Percentiles rank a stretch among this genome's conserved stretches.
Conservation (phyloP, 768 basidiomycete species). For the Leccinum rimulosum region DNA sequence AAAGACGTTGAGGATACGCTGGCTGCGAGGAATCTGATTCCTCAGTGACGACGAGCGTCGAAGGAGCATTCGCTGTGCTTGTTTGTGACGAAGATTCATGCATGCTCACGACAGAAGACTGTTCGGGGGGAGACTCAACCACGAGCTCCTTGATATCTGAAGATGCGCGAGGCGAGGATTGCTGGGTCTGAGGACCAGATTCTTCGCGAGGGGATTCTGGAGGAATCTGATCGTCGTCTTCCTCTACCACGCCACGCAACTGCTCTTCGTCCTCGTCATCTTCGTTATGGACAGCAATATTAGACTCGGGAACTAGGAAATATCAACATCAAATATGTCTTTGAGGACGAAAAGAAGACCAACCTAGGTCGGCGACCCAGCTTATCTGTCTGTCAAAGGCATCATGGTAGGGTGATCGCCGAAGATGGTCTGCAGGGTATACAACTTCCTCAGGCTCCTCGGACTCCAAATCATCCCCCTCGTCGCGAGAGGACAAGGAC, state of each 20-base stretch:
- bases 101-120: conserved; percentile 41
- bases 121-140: conserved; percentile 59
- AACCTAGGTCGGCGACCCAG: conserved; percentile 76
- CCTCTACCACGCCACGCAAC: conserved; percentile 33
- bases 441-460: conserved; percentile 58
- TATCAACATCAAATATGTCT: conserved; percentile 3
- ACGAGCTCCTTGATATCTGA: conserved; percentile 60
- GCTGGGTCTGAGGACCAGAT: conserved; percentile 46
- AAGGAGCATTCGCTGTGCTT: conserved; percentile 42
- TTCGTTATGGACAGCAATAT: conserved; percentile 59
- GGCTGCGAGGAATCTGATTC: conserved; percentile 50
- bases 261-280: conserved; percentile 45
- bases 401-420: conserved; percentile 50
- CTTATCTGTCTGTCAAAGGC: conserved; percentile 60
- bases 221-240: conserved; percentile 52
- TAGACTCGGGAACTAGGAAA: conserved; percentile 53
- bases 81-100: conserved; percentile 50
- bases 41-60: conserved; percentile 40
- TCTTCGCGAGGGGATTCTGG: conserved; percentile 49
- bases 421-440: conserved; percentile 55
- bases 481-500: conserved; percentile 45
- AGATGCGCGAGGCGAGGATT: conserved; percentile 55
- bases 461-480: conserved; percentile 45
- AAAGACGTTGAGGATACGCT: conserved; percentile 57
- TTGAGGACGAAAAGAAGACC: conserved; percentile 23